Percentiles rank a stretch among this genome's conserved stretches.
Conservation (phyloP, 1,284 basidiomycete species). For the Entoloma clypeatum region DNA sequence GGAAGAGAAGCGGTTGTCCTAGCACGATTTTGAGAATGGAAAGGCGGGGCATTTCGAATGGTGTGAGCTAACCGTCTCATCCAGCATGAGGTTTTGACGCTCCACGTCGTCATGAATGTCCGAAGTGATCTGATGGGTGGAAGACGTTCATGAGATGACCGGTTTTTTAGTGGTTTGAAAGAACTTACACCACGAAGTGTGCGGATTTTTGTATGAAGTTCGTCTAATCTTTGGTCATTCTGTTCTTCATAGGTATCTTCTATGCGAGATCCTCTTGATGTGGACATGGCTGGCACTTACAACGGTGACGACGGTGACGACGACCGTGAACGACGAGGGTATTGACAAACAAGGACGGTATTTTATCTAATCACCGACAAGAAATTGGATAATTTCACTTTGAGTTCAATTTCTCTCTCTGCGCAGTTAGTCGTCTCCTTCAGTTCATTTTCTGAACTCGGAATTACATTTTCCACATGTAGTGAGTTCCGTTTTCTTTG, state of each 20-base stretch:
- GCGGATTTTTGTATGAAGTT: constrained; percentile 75
- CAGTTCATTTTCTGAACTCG: too few species aligned
- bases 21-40: constrained; percentile 4
- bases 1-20: constrained; percentile 66
- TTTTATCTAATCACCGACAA: too few species aligned
- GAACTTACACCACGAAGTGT: constrained; percentile 67
- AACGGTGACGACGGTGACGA: too few species aligned
- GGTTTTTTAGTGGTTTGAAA: constrained; percentile 4
- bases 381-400: too few species aligned
- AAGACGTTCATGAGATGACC: constrained; percentile 5
- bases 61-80: constrained; percentile 59
- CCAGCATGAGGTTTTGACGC: constrained; percentile 72
- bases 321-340: too few species aligned
- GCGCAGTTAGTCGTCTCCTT: too few species aligned
- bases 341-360: too few species aligned
- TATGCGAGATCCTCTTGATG: constrained; percentile 34
- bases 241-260: constrained; percentile 77
- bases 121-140: constrained; percentile 57
- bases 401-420: too few species aligned
- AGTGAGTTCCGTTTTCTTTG: too few species aligned
- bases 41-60: not conserved
- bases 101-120: constrained; percentile 81
- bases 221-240: constrained; percentile 78
- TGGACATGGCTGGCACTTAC: constrained; percentile 33
- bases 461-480: too few species aligned